These are phyloP conservation scores for Vigna reflexopilosa DNA, from an alignment of 306 rosid species.

Conservation along the genomic window DNA sequence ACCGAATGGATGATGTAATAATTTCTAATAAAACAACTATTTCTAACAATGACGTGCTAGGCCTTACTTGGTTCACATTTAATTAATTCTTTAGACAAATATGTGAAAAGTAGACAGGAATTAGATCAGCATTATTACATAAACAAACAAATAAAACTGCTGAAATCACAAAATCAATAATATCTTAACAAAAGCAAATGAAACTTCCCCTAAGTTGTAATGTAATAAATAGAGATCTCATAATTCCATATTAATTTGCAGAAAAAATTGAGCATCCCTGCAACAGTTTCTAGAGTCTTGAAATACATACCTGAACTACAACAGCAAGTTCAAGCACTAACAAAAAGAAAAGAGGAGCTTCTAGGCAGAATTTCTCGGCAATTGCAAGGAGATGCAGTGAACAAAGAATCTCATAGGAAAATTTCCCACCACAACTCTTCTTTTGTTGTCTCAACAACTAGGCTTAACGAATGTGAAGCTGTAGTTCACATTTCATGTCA, in stretches of 20 bases:
- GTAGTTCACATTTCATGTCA: slow-evolving; percentile 60
- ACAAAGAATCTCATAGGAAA: slow-evolving; percentile 35
- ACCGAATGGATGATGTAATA: neutral
- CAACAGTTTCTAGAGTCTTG: slow-evolving; percentile 60
- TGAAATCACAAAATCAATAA: too few species aligned
- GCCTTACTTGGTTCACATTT: neutral
- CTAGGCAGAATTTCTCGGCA: slow-evolving; percentile 32
- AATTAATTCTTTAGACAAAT: neutral
- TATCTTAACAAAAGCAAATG: too few species aligned
- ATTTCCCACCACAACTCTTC: slow-evolving; percentile 13
- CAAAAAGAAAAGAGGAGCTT: slow-evolving; percentile 60
- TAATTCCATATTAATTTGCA: slow-evolving; percentile 35
- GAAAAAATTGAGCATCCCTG: slow-evolving; percentile 74
- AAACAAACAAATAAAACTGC: too few species aligned
- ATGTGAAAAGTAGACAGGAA: too few species aligned
- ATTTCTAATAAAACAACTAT: neutral
- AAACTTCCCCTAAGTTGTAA: too few species aligned
- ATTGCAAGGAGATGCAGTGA: slow-evolving; percentile 17
- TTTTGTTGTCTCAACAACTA: slow-evolving; percentile 56
- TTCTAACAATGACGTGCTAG: neutral
- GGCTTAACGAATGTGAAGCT: slow-evolving; percentile 59
- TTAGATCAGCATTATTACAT: too few species aligned
- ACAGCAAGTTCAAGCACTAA: slow-evolving; percentile 59
- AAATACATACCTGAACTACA: slow-evolving; percentile 74
- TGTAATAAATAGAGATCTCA: neutral